Evolutionary conservation across 495 filamentous ascomycete genomes (phyloP), one percentile per base, ranked within the genome.

Genomic region (Recurvomyces mirabilis): DNA sequence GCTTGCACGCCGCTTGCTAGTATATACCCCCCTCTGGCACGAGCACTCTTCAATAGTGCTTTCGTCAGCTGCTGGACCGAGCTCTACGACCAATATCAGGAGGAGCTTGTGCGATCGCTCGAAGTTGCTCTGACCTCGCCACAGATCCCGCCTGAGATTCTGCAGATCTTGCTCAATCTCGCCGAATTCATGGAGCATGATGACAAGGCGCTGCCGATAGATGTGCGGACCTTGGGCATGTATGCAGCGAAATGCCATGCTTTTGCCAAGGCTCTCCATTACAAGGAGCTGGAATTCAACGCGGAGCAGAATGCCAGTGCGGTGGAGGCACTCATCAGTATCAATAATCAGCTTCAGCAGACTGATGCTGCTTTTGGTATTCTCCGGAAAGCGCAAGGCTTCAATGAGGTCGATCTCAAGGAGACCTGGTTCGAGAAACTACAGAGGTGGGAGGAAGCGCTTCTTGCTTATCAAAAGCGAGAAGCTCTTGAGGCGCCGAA

Each of bases 181-280:
- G 91, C 88, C 2, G 91, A 99, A 54, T 99, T 96, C 60, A 99
- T 99, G 91, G 91, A 99, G 56, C 91, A 99, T 55, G 91, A 96
- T 55, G 91, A 99, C 59, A 96, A 96, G 57, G 91, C 91, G 5
- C 72, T 99, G 18, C 91, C 91, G 13, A 95, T 99, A 52, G 93
- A 99, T 60, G 94, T 99, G 45, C 77, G 91, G 24, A 82, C 84
- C 1, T 68, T 96, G 25, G 91, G 93, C 15, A 82, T 85, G 54
- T 93, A 94, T 57, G 91, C 91, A 12, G 87, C 79, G 0, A 87
- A 88, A 55, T 96, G 93, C 41, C 91, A 99, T 64, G 91, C 91
- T 5, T 96, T 91, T 60, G 91, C 91, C 14, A 99, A 99, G 60
- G 91, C 91, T 9, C 72, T 99, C 15, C 91, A 99, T 52, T 99